Evolutionary conservation across 2,329 filamentous ascomycete genomes (phyloP).

Genomic region (Cladosporium oxysporum): DNA sequence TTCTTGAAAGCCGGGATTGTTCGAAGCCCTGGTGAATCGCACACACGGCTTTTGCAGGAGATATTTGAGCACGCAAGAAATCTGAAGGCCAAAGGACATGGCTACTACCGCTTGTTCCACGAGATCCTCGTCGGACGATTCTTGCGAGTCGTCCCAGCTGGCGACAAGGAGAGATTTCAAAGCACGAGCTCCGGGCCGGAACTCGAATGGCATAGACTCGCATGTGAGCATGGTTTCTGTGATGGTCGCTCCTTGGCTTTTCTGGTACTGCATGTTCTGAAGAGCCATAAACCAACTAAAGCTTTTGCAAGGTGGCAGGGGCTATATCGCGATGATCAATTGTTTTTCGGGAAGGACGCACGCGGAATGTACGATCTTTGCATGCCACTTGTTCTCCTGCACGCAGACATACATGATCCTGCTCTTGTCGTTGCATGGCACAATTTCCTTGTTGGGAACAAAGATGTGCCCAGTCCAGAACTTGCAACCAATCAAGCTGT

Average conservation of each 20-base stretch:
- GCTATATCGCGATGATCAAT: slow-evolving; percentile 38
- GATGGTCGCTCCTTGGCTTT: slow-evolving; percentile 29
- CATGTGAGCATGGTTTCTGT: slow-evolving; percentile 42
- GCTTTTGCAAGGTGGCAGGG: slow-evolving; percentile 31
- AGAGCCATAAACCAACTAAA: slow-evolving; percentile 6
- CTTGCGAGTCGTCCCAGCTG: slow-evolving; percentile 34
- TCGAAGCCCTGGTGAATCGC: no score
- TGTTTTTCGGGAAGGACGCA: slow-evolving; percentile 27
- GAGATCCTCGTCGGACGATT: slow-evolving; percentile 45
- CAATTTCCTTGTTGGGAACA: slow-evolving; percentile 37
- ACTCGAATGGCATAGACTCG: slow-evolving; percentile 33
- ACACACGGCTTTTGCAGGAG: slow-evolving; percentile 35
- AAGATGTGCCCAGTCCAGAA: slow-evolving; percentile 41
- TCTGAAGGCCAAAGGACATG: slow-evolving; percentile 42
- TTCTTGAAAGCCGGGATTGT: slow-evolving; percentile 41
- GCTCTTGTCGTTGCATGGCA: slow-evolving; percentile 43
- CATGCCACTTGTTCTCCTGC: slow-evolving; percentile 38
- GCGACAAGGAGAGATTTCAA: no score
- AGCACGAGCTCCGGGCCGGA: slow-evolving; percentile 23
- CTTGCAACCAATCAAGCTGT: background rate
- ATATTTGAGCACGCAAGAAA: slow-evolving; percentile 45
- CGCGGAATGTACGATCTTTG: slow-evolving; percentile 46
- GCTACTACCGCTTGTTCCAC: slow-evolving; percentile 45
- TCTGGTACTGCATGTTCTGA: slow-evolving; percentile 26
- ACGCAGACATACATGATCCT: slow-evolving; percentile 19